A percentile compares a stretch with the other conserved stretches of the same genome.
Evolutionary conservation across 345 rosid species (phyloP).

Genomic region (Anastatica hierochuntica): DNA sequence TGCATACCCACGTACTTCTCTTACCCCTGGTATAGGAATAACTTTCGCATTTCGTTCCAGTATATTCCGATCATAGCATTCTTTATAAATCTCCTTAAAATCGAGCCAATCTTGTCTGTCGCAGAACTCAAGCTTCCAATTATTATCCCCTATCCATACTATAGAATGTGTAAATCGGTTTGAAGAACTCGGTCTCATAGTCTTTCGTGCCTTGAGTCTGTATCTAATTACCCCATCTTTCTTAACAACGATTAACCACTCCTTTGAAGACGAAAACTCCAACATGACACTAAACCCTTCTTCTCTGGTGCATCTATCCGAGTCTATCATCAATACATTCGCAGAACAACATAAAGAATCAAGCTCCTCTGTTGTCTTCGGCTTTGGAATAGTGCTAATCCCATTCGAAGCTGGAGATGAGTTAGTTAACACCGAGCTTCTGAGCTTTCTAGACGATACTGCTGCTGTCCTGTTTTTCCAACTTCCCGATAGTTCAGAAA

Average conservation of each 20-base stretch:
- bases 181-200: conserved; percentile 48
- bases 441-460: conserved; percentile 36
- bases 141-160: conserved; percentile 62
- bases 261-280: conserved; percentile 49
- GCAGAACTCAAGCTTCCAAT: conserved; percentile 84
- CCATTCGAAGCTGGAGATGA: conserved; percentile 30
- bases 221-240: conserved; percentile 39
- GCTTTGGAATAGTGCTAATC: conserved; percentile 19
- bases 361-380: conserved; percentile 23
- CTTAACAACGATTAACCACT: conserved; percentile 62
- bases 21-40: conserved; percentile 80
- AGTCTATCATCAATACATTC: conserved; percentile 40
- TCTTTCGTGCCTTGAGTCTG: conserved; percentile 40
- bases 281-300: conserved; percentile 46
- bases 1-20: conserved; percentile 45
- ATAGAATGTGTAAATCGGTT: conserved; percentile 61
- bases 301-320: conserved; percentile 70
- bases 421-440: conserved; percentile 36
- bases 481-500: conserved; percentile 47
- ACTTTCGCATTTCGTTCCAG: conserved; percentile 34
- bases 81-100: conserved; percentile 82
- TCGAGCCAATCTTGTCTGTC: conserved; percentile 56
- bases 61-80: conserved; percentile 64
- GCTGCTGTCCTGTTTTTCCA: conserved; percentile 44
- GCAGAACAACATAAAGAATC: conserved; percentile 48